Evolutionary conservation across 225 moss, liverwort and hornwort species (phyloP), one percentile per base, ranked within the genome.

Genomic region (Pseudoscleropodium purum): DNA sequence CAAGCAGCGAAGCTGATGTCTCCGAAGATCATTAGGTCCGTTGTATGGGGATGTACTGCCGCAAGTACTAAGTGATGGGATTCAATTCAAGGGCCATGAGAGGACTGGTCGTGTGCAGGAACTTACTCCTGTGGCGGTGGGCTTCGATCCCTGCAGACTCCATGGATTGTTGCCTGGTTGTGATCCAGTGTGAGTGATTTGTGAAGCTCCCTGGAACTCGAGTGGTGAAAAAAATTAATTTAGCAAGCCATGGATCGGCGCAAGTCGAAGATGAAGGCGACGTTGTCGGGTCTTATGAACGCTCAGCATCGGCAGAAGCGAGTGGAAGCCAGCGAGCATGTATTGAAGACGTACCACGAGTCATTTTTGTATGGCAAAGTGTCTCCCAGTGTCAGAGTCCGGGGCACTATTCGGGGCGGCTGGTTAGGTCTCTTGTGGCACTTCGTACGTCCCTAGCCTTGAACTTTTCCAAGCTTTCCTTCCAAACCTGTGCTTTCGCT

Each of bases 301-400:
- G 84, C 84, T 23, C 69, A 86, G 81, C 7, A 63, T 78, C 91
- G 90, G 47, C 76, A 54, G 77, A 94, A 94, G 89, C 83, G 75
- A 66, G 79, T 94, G 88, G 80, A 88, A 34, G 93, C 91, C 69
- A 92, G 91, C 88, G 61, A 76, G n/a, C 87, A 89, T 75, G 94
- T 94, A 30, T 56, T 94, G 86, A 47, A 90, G 86, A 93, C 94
- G 12, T 94, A 94, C 87, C 93, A 94, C 45, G 93, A 94, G 62
- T 94, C 94, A 31, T 94, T 93, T 86, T 75, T 94, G 77, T 94
- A 91, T 87, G 94, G 94, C 67, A 92, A 91, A 88, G 87, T 93
- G 54, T 79, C 92, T 39, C 74, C 80, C 6, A 93, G 90, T 90
- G 92, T 94, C 83, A 84, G 61, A 82, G 81, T 93, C 56, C 93